Conservation (phyloP, 1,139 yeast genomes). For the Nakaseomyces kungkrabaensis region DNA sequence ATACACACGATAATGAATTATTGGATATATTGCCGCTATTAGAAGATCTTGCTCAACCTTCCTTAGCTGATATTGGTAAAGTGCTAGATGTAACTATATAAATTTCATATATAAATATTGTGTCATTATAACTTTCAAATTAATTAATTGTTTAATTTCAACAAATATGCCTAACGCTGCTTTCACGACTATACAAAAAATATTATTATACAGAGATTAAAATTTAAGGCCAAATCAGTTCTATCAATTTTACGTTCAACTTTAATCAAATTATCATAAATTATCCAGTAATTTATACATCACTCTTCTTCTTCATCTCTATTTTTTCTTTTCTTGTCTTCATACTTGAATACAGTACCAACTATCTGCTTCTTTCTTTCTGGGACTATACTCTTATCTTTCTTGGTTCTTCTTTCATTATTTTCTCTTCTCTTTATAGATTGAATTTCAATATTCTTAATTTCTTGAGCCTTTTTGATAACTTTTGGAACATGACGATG, state of each 20-base stretch:
- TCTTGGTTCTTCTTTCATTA: slow-evolving; percentile 70
- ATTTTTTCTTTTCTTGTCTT: slow-evolving; percentile 12
- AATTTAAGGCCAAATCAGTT: not conserved
- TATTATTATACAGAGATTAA: not conserved
- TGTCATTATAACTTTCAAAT: not conserved
- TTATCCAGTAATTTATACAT: not conserved
- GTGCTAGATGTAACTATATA: slow-evolving; percentile 65
- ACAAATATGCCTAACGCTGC: no score
- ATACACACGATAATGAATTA: slow-evolving; percentile 90
- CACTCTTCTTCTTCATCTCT: slow-evolving; percentile 6
- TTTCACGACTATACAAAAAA: not conserved
- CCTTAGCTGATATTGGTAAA: slow-evolving; percentile 69
- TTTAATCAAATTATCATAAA: not conserved
- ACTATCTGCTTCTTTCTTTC: slow-evolving; percentile 83
- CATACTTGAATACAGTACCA: slow-evolving; percentile 59
- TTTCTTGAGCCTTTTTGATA: slow-evolving; percentile 80
- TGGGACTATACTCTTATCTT: slow-evolving; percentile 48
- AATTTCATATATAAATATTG: slow-evolving; percentile 5
- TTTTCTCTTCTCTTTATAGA: slow-evolving; percentile 72
- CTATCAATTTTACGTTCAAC: not conserved
- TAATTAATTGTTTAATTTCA: no score
- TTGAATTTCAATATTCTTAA: slow-evolving; percentile 62
- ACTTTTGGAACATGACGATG: slow-evolving; percentile 87
- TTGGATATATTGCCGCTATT: slow-evolving; percentile 82
- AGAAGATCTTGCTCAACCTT: slow-evolving; percentile 59